phyloP scores from a whole-genome alignment of 2,329 filamentous ascomycete genomes.

The Aspergillus piperis region DNA sequence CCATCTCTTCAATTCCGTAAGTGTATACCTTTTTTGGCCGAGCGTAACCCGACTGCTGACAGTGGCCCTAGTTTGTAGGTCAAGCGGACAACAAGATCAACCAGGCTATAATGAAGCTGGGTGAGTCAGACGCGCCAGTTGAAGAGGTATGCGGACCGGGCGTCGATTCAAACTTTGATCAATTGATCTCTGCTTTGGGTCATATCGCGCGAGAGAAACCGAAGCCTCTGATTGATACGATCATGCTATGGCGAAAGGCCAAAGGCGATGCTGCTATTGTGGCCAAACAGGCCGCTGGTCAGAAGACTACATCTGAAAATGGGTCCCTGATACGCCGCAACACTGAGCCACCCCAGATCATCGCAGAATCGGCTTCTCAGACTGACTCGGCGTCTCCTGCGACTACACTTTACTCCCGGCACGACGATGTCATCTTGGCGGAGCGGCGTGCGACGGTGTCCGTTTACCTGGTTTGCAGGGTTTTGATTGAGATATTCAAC shows the following conservation, averaged over 20 bases:
- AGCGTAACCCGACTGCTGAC: conserved; percentile 32
- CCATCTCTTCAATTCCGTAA: conserved; percentile 87
- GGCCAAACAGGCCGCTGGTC: conserved; percentile 51
- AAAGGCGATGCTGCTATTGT: conserved; percentile 87
- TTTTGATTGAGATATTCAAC: conserved; percentile 89
- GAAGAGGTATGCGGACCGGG: conserved; percentile 89
- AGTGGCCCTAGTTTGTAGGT: conserved; percentile 70
- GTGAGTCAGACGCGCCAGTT: conserved; percentile 79
- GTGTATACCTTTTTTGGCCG: conserved; percentile 32
- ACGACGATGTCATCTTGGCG: conserved; percentile 74
- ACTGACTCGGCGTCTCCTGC: conserved; percentile 26
- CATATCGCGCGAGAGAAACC: conserved; percentile 94
- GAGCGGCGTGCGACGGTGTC: conserved; percentile 92
- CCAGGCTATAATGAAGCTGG: conserved; percentile 76
- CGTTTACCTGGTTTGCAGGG: conserved; percentile 92
- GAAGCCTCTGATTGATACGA: conserved; percentile 90
- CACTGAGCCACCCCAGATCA: conserved; percentile 66
- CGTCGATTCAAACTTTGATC: conserved; percentile 85
- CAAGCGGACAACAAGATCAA: conserved; percentile 97
- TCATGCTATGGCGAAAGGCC: conserved; percentile 97
- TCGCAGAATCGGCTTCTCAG: conserved; percentile 33
- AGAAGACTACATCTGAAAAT: conserved; percentile 41
- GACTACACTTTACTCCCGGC: conserved; percentile 49
- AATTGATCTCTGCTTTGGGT: conserved; percentile 87
- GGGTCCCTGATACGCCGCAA: conserved; percentile 65